phyloP scores from a whole-genome alignment of 1,284 basidiomycete species.

The Trametes pubescens region DNA sequence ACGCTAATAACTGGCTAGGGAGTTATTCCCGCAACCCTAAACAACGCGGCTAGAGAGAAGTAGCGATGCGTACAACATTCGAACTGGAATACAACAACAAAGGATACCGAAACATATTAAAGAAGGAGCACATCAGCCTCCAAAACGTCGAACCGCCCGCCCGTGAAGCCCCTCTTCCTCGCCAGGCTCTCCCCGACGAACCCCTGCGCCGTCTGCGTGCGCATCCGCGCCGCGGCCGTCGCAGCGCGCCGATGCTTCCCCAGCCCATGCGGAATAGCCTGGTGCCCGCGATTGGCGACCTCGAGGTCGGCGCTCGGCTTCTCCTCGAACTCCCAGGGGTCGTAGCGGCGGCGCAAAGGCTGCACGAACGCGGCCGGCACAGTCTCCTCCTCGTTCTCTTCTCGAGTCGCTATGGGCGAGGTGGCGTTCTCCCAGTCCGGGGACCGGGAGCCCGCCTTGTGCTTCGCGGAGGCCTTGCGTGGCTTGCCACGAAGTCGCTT shows the following conservation, averaged over 20 bases:
- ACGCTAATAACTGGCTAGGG: too few species aligned
- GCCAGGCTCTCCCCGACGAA: background rate
- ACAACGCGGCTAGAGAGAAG: too few species aligned
- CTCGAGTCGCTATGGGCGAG: too few species aligned
- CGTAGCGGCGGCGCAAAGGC: background rate
- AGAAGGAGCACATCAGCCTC: background rate
- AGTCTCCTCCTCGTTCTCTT: too few species aligned
- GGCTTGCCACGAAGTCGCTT: background rate
- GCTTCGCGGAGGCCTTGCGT: background rate
- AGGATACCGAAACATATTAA: background rate
- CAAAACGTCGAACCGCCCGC: slow-evolving; percentile 11
- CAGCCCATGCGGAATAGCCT: slow-evolving; percentile 1
- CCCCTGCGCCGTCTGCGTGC: slow-evolving; percentile 1
- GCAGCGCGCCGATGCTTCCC: slow-evolving; percentile 2
- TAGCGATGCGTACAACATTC: background rate
- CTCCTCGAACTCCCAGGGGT: slow-evolving; percentile 12
- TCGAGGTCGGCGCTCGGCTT: background rate
- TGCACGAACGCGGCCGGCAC: too few species aligned
- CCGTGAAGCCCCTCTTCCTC: slow-evolving; percentile 4
- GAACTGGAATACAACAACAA: background rate
- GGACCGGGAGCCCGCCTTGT: background rate
- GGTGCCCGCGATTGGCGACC: slow-evolving; percentile 3
- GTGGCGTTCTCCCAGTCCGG: background rate
- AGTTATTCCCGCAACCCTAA: too few species aligned
- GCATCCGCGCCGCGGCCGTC: background rate